Percentiles rank a stretch among this genome's conserved stretches.
phyloP scores from a whole-genome alignment of 257 asterid species.

The Salvia rosmarinus region DNA sequence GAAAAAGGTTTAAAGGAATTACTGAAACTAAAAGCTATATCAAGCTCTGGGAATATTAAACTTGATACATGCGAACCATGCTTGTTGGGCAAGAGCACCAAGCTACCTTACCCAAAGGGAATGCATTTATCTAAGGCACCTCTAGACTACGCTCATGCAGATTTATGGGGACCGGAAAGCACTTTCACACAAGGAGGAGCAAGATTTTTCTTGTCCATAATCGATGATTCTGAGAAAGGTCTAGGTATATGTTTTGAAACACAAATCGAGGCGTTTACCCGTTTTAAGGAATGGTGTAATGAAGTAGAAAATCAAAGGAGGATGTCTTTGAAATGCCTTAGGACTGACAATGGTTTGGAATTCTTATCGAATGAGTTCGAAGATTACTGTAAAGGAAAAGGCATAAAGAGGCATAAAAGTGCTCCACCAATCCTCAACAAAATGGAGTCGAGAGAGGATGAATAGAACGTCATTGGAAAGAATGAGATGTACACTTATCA shows the following conservation, averaged over 20 bases:
- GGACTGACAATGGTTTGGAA: not conserved
- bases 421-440: not conserved
- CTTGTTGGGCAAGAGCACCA: no score
- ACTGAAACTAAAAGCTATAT: no score
- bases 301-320: no score
- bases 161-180: not conserved
- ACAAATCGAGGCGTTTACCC: not conserved
- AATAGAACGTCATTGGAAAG: not conserved
- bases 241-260: not conserved
- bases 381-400: not conserved
- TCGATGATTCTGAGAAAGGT: not conserved
- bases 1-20: no score
- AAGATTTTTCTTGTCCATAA: no score
- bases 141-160: not conserved
- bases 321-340: not conserved
- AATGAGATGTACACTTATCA: not conserved
- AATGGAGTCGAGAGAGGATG: not conserved
- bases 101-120: no score
- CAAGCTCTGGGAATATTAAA: no score
- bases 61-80: no score
- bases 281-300: not conserved
- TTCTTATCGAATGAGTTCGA: no score
- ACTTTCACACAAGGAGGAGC: not conserved
- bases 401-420: not conserved
- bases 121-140: accelerated